Evolutionary conservation across 2,329 filamentous ascomycete species (phyloP), one percentile per base, ranked within the genome.

Genomic region (Colletotrichum liaoningense): DNA sequence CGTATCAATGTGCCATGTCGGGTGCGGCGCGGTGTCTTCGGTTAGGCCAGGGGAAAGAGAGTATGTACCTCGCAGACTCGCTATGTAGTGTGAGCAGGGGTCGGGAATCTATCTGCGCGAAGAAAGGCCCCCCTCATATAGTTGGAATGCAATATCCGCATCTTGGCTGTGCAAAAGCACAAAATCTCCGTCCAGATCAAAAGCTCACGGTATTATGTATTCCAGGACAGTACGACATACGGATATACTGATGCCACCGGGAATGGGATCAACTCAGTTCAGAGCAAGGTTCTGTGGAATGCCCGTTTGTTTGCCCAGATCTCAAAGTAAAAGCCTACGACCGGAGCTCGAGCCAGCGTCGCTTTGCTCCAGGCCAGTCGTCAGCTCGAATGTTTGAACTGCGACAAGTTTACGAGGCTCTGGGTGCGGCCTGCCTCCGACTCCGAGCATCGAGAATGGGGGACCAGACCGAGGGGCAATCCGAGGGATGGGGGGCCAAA

Each of bases 111-210:
- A 38, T 28, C 62, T 55, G 30, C 46, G n/a, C 33, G 49, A 24
- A 38, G 33, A 56, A 49, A 49, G 3, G 16, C 49, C 8, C 28
- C 28, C n/a, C 60, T 11, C 8, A 19, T 46, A 35, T 16, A 14
- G 22, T 35, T 35, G 60, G 33, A 54, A 52, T 63, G 46, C 46
- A 63, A 54, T 63, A 52, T 63, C 46, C 46, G 60, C 60, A 33
- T 63, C 46, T 63, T 63, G 60, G 60, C 46, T 54, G 12, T 12
- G 42, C 60, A 54, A 49, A 16, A 35, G 57, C 57, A 59, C 33
- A 59, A 42, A 38, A 16, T 54, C 30, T 54, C 46, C 28, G 26
- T 26, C 30, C 28, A 54, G n/a, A n/a, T 54, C 16, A 46, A 2
- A 54, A 26, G n/a, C n/a, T 12, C 46, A 63, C n/a, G 60, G 16